A percentile compares a stretch with the other conserved stretches of the same genome.
Evolutionary conservation across 1,284 basidiomycete genomes (phyloP).

Genomic region (Gomphus sp.): DNA sequence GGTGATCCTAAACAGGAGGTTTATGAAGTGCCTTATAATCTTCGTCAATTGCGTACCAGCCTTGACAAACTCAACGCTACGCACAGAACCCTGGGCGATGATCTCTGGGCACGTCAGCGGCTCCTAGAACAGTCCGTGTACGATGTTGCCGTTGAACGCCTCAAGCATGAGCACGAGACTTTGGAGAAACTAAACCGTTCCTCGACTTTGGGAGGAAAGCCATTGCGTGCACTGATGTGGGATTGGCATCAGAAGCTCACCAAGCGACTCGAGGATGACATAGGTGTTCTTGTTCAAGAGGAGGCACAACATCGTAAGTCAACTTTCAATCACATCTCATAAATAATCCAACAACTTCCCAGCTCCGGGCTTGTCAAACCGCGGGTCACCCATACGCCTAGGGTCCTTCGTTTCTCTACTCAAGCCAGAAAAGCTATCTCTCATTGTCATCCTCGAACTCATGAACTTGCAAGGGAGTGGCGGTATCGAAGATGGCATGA

Average conservation of each 20-base stretch:
- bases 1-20: conserved; percentile 18
- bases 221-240: conserved; percentile 81
- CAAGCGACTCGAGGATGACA: conserved; percentile 44
- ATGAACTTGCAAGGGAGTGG: conserved; percentile 79
- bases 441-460: conserved; percentile 86
- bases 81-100: conserved; percentile 53
- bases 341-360: background rate
- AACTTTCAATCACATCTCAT: background rate
- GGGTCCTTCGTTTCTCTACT: conserved; percentile 71
- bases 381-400: conserved; percentile 19
- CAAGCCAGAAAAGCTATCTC: conserved; percentile 70
- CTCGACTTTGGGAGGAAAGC: conserved; percentile 39
- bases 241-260: conserved; percentile 71
- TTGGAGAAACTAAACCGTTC: conserved; percentile 52
- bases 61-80: conserved; percentile 55
- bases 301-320: conserved; percentile 25
- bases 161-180: conserved; percentile 55
- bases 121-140: conserved; percentile 80
- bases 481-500: conserved; percentile 81
- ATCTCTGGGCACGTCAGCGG: conserved; percentile 68
- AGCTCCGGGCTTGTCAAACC: background rate
- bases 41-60: conserved; percentile 57
- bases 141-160: conserved; percentile 69
- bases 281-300: conserved; percentile 37
- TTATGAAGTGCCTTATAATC: conserved; percentile 60